Percentiles rank a stretch among this genome's conserved stretches.
Evolutionary conservation across 2,329 filamentous ascomycete genomes (phyloP).

Genomic region (Fusarium ambrosium): DNA sequence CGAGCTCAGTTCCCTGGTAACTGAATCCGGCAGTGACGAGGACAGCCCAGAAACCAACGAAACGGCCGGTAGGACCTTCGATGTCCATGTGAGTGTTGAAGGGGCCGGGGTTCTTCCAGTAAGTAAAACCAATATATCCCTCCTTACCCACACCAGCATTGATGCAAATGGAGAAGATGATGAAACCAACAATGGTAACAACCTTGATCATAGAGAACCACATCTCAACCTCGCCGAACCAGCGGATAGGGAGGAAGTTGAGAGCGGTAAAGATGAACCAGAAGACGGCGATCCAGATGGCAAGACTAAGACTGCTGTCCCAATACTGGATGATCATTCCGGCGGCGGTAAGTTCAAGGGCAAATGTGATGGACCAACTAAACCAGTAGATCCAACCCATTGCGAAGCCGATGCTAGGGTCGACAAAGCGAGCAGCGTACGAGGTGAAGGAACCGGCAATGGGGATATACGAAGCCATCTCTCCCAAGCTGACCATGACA

Average conservation of each 20-base stretch:
- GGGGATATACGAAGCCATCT: conserved; percentile 85
- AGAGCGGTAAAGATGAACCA: conserved; percentile 76
- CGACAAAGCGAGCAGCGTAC: conserved; percentile 81
- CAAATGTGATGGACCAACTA: conserved; percentile 79
- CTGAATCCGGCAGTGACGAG: conserved; percentile 78
- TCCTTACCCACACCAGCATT: conserved; percentile 78
- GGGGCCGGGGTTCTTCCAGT: conserved; percentile 77
- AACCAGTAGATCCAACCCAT: conserved; percentile 92
- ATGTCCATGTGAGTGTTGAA: conserved; percentile 73
- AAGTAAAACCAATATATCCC: conserved; percentile 80
- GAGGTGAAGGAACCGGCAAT: conserved; percentile 82
- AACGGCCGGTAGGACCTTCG: conserved; percentile 67
- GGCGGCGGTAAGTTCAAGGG: conserved; percentile 79
- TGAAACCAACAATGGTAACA: conserved; percentile 79
- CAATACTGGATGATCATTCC: conserved; percentile 84
- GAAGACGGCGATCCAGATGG: conserved; percentile 80
- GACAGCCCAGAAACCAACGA: conserved; percentile 78
- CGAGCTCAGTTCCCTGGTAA: conserved; percentile 81
- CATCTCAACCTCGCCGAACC: conserved; percentile 84
- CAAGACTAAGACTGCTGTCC: conserved; percentile 72
- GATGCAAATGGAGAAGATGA: conserved; percentile 82
- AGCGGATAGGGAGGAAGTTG: conserved; percentile 79
- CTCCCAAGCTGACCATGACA: conserved; percentile 77
- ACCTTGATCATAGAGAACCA: conserved; percentile 85
- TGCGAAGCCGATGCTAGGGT: conserved; percentile 79